Base-by-base conservation (phyloP, 305 asterid genomes). In the Rubia occidens region DNA sequence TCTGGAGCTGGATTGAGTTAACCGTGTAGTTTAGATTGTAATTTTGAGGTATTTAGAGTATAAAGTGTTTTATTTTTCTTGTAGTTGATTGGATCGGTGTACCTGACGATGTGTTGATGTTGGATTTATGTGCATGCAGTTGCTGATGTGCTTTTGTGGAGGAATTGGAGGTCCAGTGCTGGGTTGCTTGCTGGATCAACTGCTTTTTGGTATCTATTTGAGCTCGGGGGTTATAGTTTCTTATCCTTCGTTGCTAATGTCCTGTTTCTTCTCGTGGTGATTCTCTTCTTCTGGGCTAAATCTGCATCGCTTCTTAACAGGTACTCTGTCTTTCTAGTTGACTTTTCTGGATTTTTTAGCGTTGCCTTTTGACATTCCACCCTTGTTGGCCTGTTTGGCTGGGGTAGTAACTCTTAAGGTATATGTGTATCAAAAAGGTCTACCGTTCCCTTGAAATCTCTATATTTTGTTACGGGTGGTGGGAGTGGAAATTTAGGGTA, bases 241-340 rank as follows among this genome's bases (percentile, higher is more conserved):
- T 67, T 90, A 20, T 77, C 95, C 20, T 93, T 93, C 63, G 55
- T 90, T 15, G 82, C 92, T 11, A 88, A 88, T 83, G 85, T 78
- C 55, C 49, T 90, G 14, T 82, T 90, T 85, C 82, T 84, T 58
- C 85, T 87, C 45, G 96, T 80, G 60, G 64, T 84, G 26, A 87
- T 94, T 74, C 81, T 94, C 74, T 90, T 90, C 86, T 69, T 89
- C 73, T 94, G 97, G 98, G 95, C 97, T 59, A 94, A 89, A 83
- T 94, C 98, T 60, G 98, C 98, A 15, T 79, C 91, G 14, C 87
- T 90, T 82, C 91, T 94, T 64, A 89, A 87, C 76, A 90, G 98
- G 98, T 90, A 89, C 53, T 11, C 11, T 55, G 6, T 17, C 14
- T 18, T 54, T 68, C 63, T 53, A 32, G 29, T 62, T 59, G 49